phyloP scores from a whole-genome alignment of 192 early-diverging fungal species.

The Coemansia sp. region DNA sequence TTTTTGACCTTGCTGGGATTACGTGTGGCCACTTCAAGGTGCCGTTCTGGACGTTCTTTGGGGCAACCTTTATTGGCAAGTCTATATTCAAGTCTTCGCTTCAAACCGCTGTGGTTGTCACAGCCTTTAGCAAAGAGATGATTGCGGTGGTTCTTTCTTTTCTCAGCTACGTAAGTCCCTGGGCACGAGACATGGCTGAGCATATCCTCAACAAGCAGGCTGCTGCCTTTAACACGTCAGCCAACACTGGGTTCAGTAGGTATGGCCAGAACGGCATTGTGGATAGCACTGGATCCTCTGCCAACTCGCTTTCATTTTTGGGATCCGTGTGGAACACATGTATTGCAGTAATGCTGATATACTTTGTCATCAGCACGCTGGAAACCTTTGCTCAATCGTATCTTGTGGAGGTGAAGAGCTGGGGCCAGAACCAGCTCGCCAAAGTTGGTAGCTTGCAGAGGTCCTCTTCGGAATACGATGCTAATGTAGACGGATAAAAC shows the following conservation, averaged over 20 bases:
- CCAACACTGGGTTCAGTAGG: background rate
- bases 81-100: conserved; percentile 85
- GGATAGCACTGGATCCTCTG: conserved; percentile 14
- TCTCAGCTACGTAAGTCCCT: conserved; percentile 59
- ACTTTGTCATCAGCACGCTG: conserved; percentile 81
- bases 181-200: conserved; percentile 61
- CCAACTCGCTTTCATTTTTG: conserved; percentile 57
- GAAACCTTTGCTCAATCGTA: conserved; percentile 81
- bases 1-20: conserved; percentile 96
- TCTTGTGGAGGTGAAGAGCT: conserved; percentile 56
- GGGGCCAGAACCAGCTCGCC: conserved; percentile 44
- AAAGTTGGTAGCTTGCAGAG: conserved; percentile 30
- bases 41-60: conserved; percentile 93
- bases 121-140: conserved; percentile 81
- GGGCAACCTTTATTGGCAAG: conserved; percentile 93
- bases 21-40: conserved; percentile 90
- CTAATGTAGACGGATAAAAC: background rate
- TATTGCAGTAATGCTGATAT: conserved; percentile 76
- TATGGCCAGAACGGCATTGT: background rate
- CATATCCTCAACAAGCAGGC: conserved; percentile 50
- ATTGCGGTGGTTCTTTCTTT: conserved; percentile 60
- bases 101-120: conserved; percentile 78
- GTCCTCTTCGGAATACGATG: background rate
- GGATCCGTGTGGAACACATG: conserved; percentile 77
- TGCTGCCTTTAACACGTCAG: conserved; percentile 17